Conservation (phyloP, 805 yeast species). For the Ogataea pilisensis region DNA sequence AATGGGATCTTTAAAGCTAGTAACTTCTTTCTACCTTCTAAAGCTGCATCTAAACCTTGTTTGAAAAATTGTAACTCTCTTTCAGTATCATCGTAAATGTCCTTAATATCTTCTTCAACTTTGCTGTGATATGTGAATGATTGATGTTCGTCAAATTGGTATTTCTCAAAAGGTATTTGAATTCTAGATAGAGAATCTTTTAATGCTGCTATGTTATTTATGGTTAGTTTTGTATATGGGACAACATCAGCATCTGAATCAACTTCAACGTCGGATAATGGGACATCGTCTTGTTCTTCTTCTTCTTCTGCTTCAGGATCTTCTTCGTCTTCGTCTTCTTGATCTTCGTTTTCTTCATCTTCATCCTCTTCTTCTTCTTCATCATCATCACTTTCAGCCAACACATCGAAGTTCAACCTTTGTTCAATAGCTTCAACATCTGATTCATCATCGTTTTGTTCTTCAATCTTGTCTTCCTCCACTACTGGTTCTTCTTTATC, state of each 20-base stretch:
- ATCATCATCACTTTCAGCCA: conserved; percentile 24
- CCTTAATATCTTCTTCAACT: conserved; percentile 67
- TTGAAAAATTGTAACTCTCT: conserved; percentile 93
- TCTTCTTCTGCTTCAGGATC: conserved; percentile 55
- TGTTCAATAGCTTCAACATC: conserved; percentile 18
- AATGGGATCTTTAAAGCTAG: conserved; percentile 77
- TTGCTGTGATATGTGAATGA: conserved; percentile 56
- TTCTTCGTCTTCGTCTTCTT: conserved; percentile 43
- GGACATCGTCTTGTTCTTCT: conserved; percentile 76
- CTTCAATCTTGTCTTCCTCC: conserved; percentile 40
- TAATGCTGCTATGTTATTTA: conserved; percentile 84
- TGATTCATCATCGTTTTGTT: conserved; percentile 37
- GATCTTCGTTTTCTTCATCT: conserved; percentile 38
- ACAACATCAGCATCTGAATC: conserved; percentile 94
- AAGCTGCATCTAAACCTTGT: conserved; percentile 85
- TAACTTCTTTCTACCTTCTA: conserved; percentile 62
- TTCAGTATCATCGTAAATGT: conserved; percentile 92
- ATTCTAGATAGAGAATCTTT: conserved; percentile 65
- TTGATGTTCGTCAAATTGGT: conserved; percentile 82
- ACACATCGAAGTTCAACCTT: conserved; percentile 21
- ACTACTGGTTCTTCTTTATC: conserved; percentile 28
- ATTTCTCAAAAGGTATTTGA: conserved; percentile 58
- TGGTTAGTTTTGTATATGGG: conserved; percentile 84
- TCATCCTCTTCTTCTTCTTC: conserved; percentile 31
- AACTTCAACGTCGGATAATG: conserved; percentile 85